Evolutionary conservation across 164 flowering plant genomes (phyloP).

Genomic region (Malania oleifera): DNA sequence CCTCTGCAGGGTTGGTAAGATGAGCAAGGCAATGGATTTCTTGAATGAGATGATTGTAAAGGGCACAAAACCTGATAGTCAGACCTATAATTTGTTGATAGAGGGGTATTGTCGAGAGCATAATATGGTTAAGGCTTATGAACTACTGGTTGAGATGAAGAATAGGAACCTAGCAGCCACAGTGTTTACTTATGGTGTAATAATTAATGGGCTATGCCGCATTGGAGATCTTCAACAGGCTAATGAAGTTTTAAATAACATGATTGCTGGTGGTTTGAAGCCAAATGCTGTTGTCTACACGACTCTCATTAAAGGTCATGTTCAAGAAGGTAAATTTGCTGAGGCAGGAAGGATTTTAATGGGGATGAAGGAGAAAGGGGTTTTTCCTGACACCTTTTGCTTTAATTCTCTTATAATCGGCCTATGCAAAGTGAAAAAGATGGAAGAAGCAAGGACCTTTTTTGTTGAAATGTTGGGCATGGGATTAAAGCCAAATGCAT

Average conservation of each 20-base stretch:
- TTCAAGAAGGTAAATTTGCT: constrained; percentile 37
- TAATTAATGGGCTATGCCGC: constrained; percentile 47
- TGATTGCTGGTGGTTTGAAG: constrained; percentile 37
- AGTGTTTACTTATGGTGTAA: constrained; percentile 32
- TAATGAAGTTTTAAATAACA: constrained; percentile 28
- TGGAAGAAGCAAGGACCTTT: constrained; percentile 52
- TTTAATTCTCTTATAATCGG: constrained; percentile 58
- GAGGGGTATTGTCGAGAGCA: constrained; percentile 43
- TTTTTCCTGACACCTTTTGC: constrained; percentile 61
- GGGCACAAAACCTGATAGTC: constrained; percentile 39
- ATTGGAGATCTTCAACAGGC: constrained; percentile 38
- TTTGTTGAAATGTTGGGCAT: constrained; percentile 43
- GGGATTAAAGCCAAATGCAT: constrained; percentile 50
- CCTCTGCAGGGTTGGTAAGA: constrained; percentile 42
- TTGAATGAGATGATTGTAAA: constrained; percentile 44
- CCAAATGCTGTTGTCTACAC: constrained; percentile 52
- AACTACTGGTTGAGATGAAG: constrained; percentile 53
- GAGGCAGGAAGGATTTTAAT: constrained; percentile 42
- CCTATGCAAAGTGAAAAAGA: constrained; percentile 49
- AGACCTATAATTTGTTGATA: constrained; percentile 44
- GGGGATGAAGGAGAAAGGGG: constrained; percentile 48
- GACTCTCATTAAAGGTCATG: constrained; percentile 41
- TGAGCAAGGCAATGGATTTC: constrained; percentile 45
- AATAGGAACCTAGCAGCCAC: constrained; percentile 35
- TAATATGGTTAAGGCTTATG: constrained; percentile 31